Conservation (phyloP, 495 filamentous ascomycete genomes). For the Hamigera avellanea region DNA sequence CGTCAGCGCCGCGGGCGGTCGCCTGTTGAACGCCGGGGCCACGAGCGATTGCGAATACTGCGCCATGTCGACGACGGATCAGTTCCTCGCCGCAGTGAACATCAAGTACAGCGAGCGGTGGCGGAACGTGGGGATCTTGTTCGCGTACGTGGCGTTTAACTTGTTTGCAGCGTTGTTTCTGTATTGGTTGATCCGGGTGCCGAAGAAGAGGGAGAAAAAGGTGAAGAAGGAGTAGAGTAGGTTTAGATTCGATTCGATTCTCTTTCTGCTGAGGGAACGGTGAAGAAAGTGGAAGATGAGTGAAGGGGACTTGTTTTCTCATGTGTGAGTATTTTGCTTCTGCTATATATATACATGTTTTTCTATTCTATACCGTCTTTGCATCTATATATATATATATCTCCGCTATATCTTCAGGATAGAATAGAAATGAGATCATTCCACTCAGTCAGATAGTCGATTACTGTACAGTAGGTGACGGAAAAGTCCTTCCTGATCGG, state of each 20-base stretch:
- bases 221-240: constrained; percentile 21
- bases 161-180: constrained; percentile 55
- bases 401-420: too few relatives aligned
- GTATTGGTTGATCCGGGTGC: constrained; percentile 72
- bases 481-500: too few relatives aligned
- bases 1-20: constrained; percentile 33
- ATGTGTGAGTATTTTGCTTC: too few relatives aligned
- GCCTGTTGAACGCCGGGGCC: constrained; percentile 38
- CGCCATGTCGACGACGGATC: constrained; percentile 45
- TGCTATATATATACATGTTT: too few relatives aligned
- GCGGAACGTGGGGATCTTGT: constrained; percentile 64
- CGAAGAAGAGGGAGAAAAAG: constrained; percentile 46
- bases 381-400: too few relatives aligned
- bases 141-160: constrained; percentile 68
- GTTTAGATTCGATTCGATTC: constrained; percentile 3
- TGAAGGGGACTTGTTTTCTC: too few relatives aligned
- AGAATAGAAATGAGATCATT: too few relatives aligned
- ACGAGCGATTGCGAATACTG: constrained; percentile 52
- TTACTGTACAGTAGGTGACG: too few relatives aligned
- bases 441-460: too few relatives aligned
- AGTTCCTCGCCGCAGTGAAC: constrained; percentile 40
- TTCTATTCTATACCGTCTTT: too few relatives aligned
- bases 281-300: not conserved
- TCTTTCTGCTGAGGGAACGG: too few relatives aligned
- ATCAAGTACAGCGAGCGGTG: constrained; percentile 46